Evolutionary conservation across 192 early-diverging fungal species (phyloP).

Genomic region (Borealophlyctis nickersoniae): DNA sequence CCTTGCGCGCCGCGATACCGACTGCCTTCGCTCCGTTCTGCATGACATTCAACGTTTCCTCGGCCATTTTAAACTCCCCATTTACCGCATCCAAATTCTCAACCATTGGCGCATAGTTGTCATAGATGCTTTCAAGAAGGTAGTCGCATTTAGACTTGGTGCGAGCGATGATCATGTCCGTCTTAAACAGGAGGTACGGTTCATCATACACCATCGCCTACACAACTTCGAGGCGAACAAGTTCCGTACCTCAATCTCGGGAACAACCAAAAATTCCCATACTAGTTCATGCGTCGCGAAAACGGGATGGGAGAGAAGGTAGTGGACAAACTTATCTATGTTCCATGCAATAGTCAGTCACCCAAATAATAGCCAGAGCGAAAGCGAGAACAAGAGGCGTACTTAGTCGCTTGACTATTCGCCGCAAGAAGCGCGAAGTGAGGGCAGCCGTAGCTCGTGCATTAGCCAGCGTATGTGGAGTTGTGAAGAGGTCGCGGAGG

Average conservation of each 20-base stretch:
- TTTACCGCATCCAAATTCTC: constrained; percentile 3
- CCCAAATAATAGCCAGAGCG: no score
- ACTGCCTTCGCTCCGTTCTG: neutral
- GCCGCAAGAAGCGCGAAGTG: neutral
- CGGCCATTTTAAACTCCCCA: neutral
- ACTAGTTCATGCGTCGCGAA: constrained; percentile 24
- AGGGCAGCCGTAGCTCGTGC: neutral
- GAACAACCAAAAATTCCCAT: constrained; percentile 24
- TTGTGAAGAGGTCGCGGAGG: no score
- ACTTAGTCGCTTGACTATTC: constrained; percentile 24
- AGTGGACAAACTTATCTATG: constrained; percentile 24
- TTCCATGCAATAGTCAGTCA: no score
- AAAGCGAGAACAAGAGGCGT: no score
- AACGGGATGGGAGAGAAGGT: constrained; percentile 25
- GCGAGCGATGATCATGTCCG: constrained; percentile 14
- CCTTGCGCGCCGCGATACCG: neutral
- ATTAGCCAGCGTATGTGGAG: no score
- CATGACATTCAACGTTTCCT: neutral
- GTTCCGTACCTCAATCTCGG: constrained; percentile 20
- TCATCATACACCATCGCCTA: constrained; percentile 12
- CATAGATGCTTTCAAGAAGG: constrained; percentile 15
- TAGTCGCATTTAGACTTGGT: constrained; percentile 17
- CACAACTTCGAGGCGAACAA: neutral
- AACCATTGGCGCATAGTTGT: constrained; percentile 16
- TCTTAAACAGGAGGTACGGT: neutral